Evolutionary conservation across 805 yeast genomes (phyloP).

Genomic region (Yamadazyma tumulicola): DNA sequence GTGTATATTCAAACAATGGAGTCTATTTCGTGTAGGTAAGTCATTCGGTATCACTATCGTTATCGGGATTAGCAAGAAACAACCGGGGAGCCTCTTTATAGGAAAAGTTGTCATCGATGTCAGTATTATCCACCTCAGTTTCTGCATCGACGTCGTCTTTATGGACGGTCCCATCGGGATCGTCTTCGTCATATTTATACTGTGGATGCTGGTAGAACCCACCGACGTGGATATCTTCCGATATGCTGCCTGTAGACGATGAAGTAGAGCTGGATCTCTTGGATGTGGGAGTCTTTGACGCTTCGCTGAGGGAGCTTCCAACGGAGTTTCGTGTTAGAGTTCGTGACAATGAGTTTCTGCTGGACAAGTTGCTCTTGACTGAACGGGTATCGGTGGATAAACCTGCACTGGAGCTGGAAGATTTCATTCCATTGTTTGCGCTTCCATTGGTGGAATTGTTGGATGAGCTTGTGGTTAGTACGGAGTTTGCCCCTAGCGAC

Average conservation of each 20-base stretch:
- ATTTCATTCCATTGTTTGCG: slow-evolving; percentile 6
- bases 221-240: slow-evolving; percentile 14
- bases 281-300: slow-evolving; percentile 8
- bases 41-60: slow-evolving; percentile 30
- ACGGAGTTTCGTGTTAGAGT: slow-evolving; percentile 22
- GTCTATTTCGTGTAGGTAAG: no score
- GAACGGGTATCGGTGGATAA: slow-evolving; percentile 3
- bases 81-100: slow-evolving; percentile 41
- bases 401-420: slow-evolving; percentile 4
- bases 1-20: no score
- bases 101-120: slow-evolving; percentile 20
- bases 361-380: slow-evolving; percentile 11
- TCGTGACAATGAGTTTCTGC: slow-evolving; percentile 29
- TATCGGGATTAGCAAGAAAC: slow-evolving; percentile 58
- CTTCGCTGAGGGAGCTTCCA: slow-evolving; percentile 2
- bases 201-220: slow-evolving; percentile 43
- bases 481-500: not conserved
- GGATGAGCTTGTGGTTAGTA: not conserved
- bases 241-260: slow-evolving; percentile 12
- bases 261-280: slow-evolving; percentile 17
- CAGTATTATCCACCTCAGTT: slow-evolving; percentile 12
- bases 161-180: slow-evolving; percentile 13
- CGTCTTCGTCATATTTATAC: slow-evolving; percentile 26
- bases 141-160: slow-evolving; percentile 6
- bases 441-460: slow-evolving; percentile 4